These are phyloP conservation scores for Malus orientalis DNA, from an alignment of 306 rosid species.

Conservation along the genomic window DNA sequence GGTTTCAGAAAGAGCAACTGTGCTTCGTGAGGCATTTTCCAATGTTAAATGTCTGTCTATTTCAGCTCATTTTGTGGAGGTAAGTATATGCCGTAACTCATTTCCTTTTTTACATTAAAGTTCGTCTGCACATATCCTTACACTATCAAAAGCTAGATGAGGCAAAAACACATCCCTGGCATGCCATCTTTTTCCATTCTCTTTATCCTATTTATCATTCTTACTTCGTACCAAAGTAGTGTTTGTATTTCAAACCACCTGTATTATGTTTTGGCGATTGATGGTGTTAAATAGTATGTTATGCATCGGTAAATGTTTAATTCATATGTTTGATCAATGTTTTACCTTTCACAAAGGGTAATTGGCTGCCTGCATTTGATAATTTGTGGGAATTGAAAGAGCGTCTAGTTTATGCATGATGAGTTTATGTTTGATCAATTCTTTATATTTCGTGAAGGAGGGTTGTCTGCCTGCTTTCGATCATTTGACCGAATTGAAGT, in stretches of 20 bases:
- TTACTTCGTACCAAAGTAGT: background rate
- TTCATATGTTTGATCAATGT: background rate
- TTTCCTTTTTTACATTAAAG: background rate
- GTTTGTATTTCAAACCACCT: background rate
- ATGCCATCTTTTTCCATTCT: background rate
- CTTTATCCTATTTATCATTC: background rate
- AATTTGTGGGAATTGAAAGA: background rate
- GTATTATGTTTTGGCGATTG: background rate
- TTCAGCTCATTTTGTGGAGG: background rate
- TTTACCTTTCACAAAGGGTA: too few relatives aligned
- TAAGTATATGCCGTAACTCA: background rate
- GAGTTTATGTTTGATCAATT: background rate
- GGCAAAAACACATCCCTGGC: background rate
- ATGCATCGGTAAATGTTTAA: background rate
- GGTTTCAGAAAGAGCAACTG: background rate
- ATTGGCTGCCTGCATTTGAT: background rate
- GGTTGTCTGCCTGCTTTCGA: background rate
- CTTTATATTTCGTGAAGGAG: background rate
- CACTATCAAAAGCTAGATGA: background rate
- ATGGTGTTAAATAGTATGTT: background rate
- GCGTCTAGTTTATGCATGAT: background rate
- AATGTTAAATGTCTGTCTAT: background rate
- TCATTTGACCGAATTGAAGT: background rate
- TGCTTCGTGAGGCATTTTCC: background rate
- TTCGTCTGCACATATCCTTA: background rate